Base-by-base conservation (phyloP, 148 eudicot species). In the Chenopodium formosanum region DNA sequence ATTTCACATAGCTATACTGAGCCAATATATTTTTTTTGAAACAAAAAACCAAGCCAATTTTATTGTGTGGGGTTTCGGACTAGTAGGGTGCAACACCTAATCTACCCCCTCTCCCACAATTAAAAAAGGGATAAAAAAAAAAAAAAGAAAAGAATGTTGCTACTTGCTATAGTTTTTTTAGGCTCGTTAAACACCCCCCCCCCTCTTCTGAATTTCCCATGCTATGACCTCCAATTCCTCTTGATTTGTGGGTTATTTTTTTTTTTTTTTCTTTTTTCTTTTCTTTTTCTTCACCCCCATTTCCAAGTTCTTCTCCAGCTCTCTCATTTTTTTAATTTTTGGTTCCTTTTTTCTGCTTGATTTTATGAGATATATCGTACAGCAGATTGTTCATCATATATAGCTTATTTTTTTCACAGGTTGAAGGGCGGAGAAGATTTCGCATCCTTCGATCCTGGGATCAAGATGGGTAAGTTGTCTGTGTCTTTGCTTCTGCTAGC, bases 351-450 rank as follows among this genome's bases (percentile, higher is more conserved):
- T 47, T 75, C 53, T 72, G 23, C 22, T 58, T 27, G 52, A 25
- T 44, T 47, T 73, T 58, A 53, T 37, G 65, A 50, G 37, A 12
- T 25, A 12, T 25, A 13, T n/a, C 22, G 63, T 76, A 29, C 7
- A 22, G 27, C 34, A 31, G 20, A 40, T 31, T 68, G n/a, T 52
- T 19, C 22, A 69, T 58, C 64, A 50, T 70, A 73, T 34, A 10
- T 22, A 52, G 22, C 19, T 23, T 23, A 11, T 71, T 13, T 74
- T 27, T 58, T 20, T 40, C 88, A 87, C 89, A 96, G 99, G 93
- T 96, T 81, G 95, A 96, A 91, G 89, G 99, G 80, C 95, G 95
- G n/a, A 78, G 97, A 83, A 91, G 99, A 90, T 96, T 93, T 79
- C 91, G 89, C 77, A 94, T 96, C 48, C 82, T 94, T 77, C 91